phyloP scores from a whole-genome alignment of 768 basidiomycete species.

The Hygrocybe coccinea region DNA sequence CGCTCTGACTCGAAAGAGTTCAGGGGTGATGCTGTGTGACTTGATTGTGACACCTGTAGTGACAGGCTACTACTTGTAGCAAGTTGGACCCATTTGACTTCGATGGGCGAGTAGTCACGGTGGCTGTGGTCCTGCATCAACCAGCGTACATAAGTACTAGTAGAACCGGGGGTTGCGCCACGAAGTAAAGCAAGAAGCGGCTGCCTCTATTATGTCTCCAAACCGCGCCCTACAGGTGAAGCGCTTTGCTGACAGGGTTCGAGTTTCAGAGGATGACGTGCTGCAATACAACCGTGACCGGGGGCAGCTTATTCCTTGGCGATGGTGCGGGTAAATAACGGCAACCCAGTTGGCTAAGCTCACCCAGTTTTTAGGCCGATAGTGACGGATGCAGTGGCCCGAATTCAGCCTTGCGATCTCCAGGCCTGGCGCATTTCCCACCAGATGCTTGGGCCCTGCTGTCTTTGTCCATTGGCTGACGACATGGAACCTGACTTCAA shows the following conservation, averaged over 20 bases:
- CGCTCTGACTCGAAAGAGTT: too few species aligned
- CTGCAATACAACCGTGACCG: not conserved
- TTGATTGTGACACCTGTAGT: too few species aligned
- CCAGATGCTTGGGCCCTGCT: not conserved
- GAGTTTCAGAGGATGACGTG: not conserved
- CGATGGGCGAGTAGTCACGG: too few species aligned
- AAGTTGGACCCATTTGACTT: too few species aligned
- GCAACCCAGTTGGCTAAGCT: not conserved
- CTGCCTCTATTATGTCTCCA: not conserved
- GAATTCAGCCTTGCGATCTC: not conserved
- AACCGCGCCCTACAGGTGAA: not conserved
- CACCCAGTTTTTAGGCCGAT: not conserved
- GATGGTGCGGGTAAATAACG: not conserved
- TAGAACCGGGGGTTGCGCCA: not conserved
- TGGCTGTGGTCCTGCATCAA: too few species aligned
- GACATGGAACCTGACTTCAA: not conserved
- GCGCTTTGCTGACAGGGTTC: not conserved
- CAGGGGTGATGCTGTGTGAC: too few species aligned
- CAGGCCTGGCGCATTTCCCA: not conserved
- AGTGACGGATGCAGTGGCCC: not conserved
- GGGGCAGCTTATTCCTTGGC: not conserved
- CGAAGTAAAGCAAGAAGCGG: not conserved
- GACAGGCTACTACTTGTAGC: too few species aligned
- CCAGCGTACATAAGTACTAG: not conserved
- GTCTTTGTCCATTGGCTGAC: not conserved